These are phyloP conservation scores for Ophiocordyceps australis DNA, from an alignment of 2,329 filamentous ascomycete species.

Conservation along the genomic window DNA sequence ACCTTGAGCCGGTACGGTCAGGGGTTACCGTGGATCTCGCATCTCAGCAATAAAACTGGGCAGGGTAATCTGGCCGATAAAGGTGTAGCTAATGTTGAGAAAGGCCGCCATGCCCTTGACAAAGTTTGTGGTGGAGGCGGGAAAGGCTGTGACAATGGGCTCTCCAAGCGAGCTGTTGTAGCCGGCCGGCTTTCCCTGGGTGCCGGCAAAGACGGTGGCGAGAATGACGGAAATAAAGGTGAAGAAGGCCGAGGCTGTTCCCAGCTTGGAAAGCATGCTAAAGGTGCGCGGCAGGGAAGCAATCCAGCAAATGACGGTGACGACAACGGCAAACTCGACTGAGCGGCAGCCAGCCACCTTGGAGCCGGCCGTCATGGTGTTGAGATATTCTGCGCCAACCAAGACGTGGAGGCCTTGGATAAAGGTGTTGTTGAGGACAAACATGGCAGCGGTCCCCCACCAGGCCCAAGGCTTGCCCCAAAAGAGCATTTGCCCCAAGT, in stretches of 20 bases:
- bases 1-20: background rate
- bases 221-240: conserved; percentile 81
- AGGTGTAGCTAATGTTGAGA: conserved; percentile 90
- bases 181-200: conserved; percentile 55
- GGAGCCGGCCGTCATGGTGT: conserved; percentile 62
- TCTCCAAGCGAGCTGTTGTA: conserved; percentile 42
- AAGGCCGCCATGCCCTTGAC: conserved; percentile 74
- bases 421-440: conserved; percentile 85
- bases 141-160: conserved; percentile 50
- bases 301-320: conserved; percentile 57
- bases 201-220: conserved; percentile 63
- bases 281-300: conserved; percentile 79
- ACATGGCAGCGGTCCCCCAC: conserved; percentile 64
- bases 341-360: conserved; percentile 51
- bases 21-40: conserved; percentile 36
- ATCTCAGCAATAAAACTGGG: conserved; percentile 94
- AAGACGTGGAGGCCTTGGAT: conserved; percentile 72
- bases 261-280: conserved; percentile 58
- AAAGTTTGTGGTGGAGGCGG: conserved; percentile 55
- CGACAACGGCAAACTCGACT: conserved; percentile 59
- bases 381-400: conserved; percentile 71
- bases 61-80: conserved; percentile 87
- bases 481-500: conserved; percentile 90
- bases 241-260: conserved; percentile 64
- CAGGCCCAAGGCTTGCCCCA: conserved; percentile 62